phyloP scores from a whole-genome alignment of 352 stramenopile species.

The Pythium myriotylum region DNA sequence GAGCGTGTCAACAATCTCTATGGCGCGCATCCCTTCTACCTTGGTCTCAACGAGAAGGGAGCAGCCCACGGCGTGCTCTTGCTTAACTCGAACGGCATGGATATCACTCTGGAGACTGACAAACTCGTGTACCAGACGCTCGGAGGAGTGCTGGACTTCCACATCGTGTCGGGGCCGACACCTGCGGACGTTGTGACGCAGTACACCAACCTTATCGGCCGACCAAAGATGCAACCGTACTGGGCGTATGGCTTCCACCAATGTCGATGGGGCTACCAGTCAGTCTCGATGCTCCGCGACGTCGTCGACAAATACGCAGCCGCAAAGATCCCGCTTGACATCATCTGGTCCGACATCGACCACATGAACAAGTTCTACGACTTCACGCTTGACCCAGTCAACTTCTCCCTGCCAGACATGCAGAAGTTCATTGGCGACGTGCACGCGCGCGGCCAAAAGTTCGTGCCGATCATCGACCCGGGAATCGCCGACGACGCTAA shows the following conservation, averaged over 20 bases:
- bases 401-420: constrained; percentile 41
- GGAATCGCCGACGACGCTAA: constrained; percentile 63
- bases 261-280: constrained; percentile 48
- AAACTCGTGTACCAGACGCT: constrained; percentile 48
- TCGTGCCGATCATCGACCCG: constrained; percentile 83
- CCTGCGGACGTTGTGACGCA: constrained; percentile 44
- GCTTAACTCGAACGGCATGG: constrained; percentile 65
- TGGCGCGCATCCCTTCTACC: constrained; percentile 57
- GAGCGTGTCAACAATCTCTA: constrained; percentile 50
- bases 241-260: constrained; percentile 70
- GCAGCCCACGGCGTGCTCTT: constrained; percentile 56
- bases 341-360: constrained; percentile 63
- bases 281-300: constrained; percentile 19
- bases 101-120: constrained; percentile 43
- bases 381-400: constrained; percentile 58
- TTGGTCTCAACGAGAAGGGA: constrained; percentile 38
- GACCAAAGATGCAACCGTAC: constrained; percentile 54
- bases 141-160: constrained; percentile 60
- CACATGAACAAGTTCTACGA: constrained; percentile 56
- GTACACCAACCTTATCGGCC: constrained; percentile 56
- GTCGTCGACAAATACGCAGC: constrained; percentile 40
- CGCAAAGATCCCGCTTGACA: constrained; percentile 47
- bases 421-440: constrained; percentile 47
- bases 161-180: constrained; percentile 48
- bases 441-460: constrained; percentile 58